Percentiles rank a stretch among this genome's conserved stretches.
Conservation (phyloP, 495 filamentous ascomycete genomes). For the Venustampulla echinocandica region DNA sequence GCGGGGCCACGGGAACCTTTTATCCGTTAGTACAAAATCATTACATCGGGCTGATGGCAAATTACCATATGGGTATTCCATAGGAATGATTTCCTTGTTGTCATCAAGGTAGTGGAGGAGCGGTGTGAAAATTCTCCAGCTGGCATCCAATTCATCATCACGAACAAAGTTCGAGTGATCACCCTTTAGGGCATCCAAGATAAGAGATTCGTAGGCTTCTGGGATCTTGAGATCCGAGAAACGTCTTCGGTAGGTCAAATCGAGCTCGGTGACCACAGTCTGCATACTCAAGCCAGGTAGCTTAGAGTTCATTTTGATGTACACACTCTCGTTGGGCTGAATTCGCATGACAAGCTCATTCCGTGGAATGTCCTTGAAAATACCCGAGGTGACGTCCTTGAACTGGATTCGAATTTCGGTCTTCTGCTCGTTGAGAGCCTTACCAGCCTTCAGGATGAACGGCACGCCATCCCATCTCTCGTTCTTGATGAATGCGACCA, state of each 20-base stretch:
- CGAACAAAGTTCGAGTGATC: slow-evolving; percentile 99
- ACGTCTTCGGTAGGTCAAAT: slow-evolving; percentile 93
- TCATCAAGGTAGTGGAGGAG: slow-evolving; percentile 96
- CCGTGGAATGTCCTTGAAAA: slow-evolving; percentile 99
- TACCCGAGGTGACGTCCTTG: slow-evolving; percentile 97
- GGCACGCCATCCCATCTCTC: slow-evolving; percentile 99
- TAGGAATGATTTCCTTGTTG: slow-evolving; percentile 97
- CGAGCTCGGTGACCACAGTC: slow-evolving; percentile 97
- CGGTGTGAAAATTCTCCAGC: slow-evolving; percentile 98
- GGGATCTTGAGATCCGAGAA: slow-evolving; percentile 99
- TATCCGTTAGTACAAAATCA: slow-evolving; percentile 12
- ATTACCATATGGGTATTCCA: slow-evolving; percentile 99
- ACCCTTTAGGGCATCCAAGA: slow-evolving; percentile 95
- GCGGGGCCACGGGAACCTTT: slow-evolving; percentile 91
- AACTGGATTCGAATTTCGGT: slow-evolving; percentile 99
- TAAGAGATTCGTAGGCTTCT: slow-evolving; percentile 96
- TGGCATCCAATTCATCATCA: slow-evolving; percentile 96
- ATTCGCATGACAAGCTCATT: slow-evolving; percentile 99
- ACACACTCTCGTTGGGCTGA: slow-evolving; percentile 98
- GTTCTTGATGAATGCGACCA: slow-evolving; percentile 98
- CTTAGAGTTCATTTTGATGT: slow-evolving; percentile 99
- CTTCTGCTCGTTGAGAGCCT: slow-evolving; percentile 99
- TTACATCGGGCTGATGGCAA: slow-evolving; percentile 7
- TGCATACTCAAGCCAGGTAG: slow-evolving; percentile 98
- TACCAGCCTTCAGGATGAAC: slow-evolving; percentile 99